Conservation (phyloP, 768 basidiomycete genomes). For the Gelatoporia subvermispora region DNA sequence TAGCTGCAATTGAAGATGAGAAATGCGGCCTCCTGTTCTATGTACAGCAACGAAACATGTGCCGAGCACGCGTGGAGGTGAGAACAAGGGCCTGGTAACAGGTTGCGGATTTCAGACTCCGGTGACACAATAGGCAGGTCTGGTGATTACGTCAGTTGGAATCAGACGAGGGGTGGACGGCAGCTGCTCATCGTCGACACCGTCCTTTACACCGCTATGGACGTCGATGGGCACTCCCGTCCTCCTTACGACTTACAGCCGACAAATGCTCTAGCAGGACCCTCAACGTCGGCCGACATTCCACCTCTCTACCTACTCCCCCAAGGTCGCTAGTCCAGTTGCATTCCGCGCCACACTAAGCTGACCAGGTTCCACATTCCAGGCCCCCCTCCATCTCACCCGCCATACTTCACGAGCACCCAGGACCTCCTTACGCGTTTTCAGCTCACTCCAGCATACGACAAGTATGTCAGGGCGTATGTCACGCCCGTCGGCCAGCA, state of each 20-base stretch:
- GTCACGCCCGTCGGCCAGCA: constrained; percentile 30
- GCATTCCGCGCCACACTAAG: constrained; percentile 3
- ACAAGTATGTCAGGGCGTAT: constrained; percentile 71
- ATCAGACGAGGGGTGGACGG: not conserved
- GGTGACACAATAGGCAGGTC: no score
- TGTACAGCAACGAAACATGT: no score
- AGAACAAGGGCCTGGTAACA: no score
- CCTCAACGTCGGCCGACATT: constrained; percentile 41
- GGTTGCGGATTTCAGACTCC: no score
- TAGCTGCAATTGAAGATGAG: no score
- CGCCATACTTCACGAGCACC: constrained; percentile 58
- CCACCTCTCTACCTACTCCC: constrained; percentile 26
- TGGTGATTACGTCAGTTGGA: no score
- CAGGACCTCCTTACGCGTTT: constrained; percentile 76
- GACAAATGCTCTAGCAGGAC: constrained; percentile 57
- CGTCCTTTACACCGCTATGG: constrained; percentile 19
- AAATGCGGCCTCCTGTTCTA: no score
- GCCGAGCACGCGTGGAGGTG: no score
- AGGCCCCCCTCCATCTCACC: constrained; percentile 22
- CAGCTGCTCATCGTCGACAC: constrained; percentile 9
- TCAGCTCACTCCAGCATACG: constrained; percentile 67
- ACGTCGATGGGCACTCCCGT: constrained; percentile 21
- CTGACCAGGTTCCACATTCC: constrained; percentile 11
- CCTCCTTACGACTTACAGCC: constrained; percentile 13
- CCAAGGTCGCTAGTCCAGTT: constrained; percentile 24